Evolutionary conservation across 768 basidiomycete species (phyloP).

Genomic region (Cantharellus anzutake): DNA sequence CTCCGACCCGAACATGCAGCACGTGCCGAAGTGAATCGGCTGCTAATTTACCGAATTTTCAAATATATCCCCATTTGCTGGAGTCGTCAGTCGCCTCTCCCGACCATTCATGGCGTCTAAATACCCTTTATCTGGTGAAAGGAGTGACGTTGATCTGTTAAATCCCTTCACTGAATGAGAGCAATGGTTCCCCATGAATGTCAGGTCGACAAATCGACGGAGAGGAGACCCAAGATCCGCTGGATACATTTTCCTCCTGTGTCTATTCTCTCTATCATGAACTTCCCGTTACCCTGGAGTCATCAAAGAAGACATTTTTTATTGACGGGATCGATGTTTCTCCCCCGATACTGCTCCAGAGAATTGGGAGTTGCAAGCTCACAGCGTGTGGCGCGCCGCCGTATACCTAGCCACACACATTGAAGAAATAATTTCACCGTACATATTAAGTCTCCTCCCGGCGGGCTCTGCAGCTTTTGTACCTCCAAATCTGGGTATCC

Average conservation of each 20-base stretch:
- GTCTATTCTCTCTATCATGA: conserved; percentile 1
- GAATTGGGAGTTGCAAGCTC: conserved; percentile 7
- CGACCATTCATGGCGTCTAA: too few species aligned
- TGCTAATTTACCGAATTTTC: too few species aligned
- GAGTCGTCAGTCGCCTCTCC: too few species aligned
- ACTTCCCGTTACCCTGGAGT: neutral
- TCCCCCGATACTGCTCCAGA: neutral
- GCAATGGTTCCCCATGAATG: too few species aligned
- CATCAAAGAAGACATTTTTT: neutral
- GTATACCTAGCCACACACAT: conserved; percentile 5
- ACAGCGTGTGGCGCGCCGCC: conserved; percentile 5
- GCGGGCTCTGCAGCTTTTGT: neutral
- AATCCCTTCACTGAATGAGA: too few species aligned
- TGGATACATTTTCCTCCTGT: conserved; percentile 2
- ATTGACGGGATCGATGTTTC: conserved; percentile 1
- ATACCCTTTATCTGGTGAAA: too few species aligned
- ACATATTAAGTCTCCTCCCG: neutral
- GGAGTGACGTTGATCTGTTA: too few species aligned
- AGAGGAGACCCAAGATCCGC: neutral
- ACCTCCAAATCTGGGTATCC: neutral
- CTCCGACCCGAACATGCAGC: too few species aligned
- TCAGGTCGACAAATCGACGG: too few species aligned
- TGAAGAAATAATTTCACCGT: neutral
- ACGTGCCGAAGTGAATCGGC: too few species aligned
- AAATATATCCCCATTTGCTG: too few species aligned